Evolutionary conservation across 148 eudicot genomes (phyloP).

Genomic region (Silene conica): DNA sequence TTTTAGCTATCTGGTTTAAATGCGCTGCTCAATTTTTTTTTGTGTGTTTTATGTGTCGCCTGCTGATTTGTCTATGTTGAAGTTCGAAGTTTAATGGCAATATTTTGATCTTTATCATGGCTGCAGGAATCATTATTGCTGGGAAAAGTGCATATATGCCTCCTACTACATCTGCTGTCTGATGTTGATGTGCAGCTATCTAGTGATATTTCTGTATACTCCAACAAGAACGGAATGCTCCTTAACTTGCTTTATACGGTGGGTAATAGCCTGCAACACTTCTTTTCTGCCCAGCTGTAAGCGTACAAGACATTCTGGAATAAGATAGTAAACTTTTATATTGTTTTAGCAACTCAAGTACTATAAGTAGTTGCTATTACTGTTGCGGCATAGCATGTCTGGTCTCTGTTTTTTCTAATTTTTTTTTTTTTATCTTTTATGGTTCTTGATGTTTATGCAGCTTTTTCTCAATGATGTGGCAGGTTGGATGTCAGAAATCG

Average conservation of each 20-base stretch:
- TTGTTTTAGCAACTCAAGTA: slow-evolving; percentile 1
- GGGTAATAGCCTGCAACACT: slow-evolving; percentile 27
- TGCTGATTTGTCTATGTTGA: slow-evolving; percentile 1
- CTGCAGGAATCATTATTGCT: slow-evolving; percentile 75
- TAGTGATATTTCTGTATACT: slow-evolving; percentile 37
- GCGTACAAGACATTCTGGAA: not conserved
- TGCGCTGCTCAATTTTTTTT: not conserved
- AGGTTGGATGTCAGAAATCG: slow-evolving; percentile 52
- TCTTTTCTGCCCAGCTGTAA: slow-evolving; percentile 11
- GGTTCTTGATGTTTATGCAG: slow-evolving; percentile 1
- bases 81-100: not conserved
- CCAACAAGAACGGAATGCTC: slow-evolving; percentile 66
- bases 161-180: slow-evolving; percentile 59
- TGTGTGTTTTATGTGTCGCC: not conserved
- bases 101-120: slow-evolving; percentile 10
- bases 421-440: not conserved
- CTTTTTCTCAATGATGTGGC: slow-evolving; percentile 19
- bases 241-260: slow-evolving; percentile 62
- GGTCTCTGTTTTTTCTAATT: not conserved
- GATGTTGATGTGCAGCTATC: slow-evolving; percentile 65
- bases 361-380: not conserved
- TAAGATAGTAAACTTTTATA: not conserved
- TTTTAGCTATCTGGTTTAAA: slow-evolving; percentile 3
- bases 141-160: slow-evolving; percentile 69
- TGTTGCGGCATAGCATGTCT: not conserved